These are phyloP conservation scores for Aspergillus ustus DNA, from an alignment of 2,329 filamentous ascomycete genomes.

Conservation along the genomic window DNA sequence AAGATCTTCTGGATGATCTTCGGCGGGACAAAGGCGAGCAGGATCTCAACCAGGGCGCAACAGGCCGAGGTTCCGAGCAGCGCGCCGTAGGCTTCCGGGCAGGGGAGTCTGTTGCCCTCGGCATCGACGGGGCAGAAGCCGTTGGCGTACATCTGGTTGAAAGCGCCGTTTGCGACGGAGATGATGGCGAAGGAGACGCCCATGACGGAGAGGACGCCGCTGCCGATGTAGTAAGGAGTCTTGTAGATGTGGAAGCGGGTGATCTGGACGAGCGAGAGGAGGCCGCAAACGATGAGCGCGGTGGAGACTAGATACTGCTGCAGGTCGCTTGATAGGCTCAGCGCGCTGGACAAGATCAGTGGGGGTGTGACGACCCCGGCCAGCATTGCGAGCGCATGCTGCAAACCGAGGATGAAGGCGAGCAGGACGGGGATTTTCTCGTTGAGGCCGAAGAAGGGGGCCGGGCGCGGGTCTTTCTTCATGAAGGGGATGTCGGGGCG, in stretches of 20 bases:
- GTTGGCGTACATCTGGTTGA: slow-evolving; percentile 66
- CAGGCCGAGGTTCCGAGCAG: slow-evolving; percentile 61
- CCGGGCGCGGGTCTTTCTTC: slow-evolving; percentile 60
- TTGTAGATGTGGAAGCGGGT: slow-evolving; percentile 66
- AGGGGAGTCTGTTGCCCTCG: slow-evolving; percentile 63
- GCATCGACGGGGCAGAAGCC: slow-evolving; percentile 65
- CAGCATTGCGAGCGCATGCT: slow-evolving; percentile 71
- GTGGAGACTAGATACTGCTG: slow-evolving; percentile 69
- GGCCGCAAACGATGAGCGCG: slow-evolving; percentile 68
- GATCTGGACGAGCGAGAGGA: slow-evolving; percentile 69
- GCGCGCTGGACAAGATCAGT: slow-evolving; percentile 8
- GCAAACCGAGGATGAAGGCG: slow-evolving; percentile 69
- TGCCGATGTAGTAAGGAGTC: slow-evolving; percentile 63
- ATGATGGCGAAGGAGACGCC: slow-evolving; percentile 71
- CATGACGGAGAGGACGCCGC: slow-evolving; percentile 69
- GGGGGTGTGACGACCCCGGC: slow-evolving; percentile 45
- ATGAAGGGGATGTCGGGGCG: slow-evolving; percentile 81
- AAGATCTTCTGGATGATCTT: slow-evolving; percentile 65
- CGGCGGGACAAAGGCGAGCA: slow-evolving; percentile 67
- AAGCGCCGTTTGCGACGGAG: slow-evolving; percentile 65
- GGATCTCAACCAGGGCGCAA: slow-evolving; percentile 61
- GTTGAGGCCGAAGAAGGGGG: slow-evolving; percentile 72
- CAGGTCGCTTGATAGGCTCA: slow-evolving; percentile 53
- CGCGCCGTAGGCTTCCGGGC: slow-evolving; percentile 69
- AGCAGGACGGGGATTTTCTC: slow-evolving; percentile 71